These are phyloP conservation scores for Curvularia sp. DNA, from an alignment of 2,329 filamentous ascomycete genomes.

Conservation along the genomic window DNA sequence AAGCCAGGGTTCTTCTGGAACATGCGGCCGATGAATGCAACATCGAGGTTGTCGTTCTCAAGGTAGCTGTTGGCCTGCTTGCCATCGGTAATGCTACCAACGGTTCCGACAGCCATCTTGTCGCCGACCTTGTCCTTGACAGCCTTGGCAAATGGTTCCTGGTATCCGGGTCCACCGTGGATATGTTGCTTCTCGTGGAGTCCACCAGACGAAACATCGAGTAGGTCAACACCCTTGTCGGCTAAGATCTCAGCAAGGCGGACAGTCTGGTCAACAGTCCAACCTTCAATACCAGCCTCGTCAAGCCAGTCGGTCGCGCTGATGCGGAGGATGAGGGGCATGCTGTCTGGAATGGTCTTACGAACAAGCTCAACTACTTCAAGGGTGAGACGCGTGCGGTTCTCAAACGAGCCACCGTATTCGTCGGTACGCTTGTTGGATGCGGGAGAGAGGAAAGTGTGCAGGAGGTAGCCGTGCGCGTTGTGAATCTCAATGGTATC, in stretches of 20 bases:
- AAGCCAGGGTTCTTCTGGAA: conserved; percentile 85
- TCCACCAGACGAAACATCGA: conserved; percentile 82
- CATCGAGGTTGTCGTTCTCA: conserved; percentile 60
- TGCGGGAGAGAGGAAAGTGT: conserved; percentile 71
- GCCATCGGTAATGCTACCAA: conserved; percentile 75
- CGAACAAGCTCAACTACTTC: conserved; percentile 71
- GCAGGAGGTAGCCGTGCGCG: conserved; percentile 80
- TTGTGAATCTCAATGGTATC: conserved; percentile 83
- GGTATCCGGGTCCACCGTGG: conserved; percentile 69
- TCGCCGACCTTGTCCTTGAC: conserved; percentile 78
- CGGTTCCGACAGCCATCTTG: conserved; percentile 73
- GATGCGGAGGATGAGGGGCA: conserved; percentile 77
- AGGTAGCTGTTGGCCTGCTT: conserved; percentile 63
- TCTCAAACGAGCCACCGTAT: conserved; percentile 75
- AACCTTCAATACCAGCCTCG: conserved; percentile 64
- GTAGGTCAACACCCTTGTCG: conserved; percentile 75
- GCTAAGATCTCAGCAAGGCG: conserved; percentile 72
- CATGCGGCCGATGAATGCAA: conserved; percentile 75
- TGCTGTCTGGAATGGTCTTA: conserved; percentile 66
- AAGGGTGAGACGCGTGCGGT: conserved; percentile 70
- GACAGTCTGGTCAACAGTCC: conserved; percentile 70
- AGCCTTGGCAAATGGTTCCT: conserved; percentile 73
- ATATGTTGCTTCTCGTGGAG: conserved; percentile 70
- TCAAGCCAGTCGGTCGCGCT: conserved; percentile 81
- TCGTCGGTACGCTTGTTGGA: conserved; percentile 72